Percentiles rank a stretch among this genome's conserved stretches.
phyloP scores from a whole-genome alignment of 2,329 filamentous ascomycete species.

The Claviceps pusilla region DNA sequence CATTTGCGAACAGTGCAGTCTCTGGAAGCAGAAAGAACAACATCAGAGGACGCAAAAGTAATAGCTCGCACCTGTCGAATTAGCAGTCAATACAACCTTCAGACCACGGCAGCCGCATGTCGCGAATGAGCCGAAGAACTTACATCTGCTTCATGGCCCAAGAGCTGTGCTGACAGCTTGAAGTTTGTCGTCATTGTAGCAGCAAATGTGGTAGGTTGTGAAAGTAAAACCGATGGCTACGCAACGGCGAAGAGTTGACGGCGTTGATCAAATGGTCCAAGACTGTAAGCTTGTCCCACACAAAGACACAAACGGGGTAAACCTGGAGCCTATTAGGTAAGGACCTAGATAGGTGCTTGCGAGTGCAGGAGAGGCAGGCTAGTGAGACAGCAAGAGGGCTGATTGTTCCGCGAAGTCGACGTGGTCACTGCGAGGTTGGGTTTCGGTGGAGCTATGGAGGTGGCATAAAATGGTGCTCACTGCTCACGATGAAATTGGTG shows the following conservation, averaged over 20 bases:
- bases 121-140: slow-evolving; percentile 16
- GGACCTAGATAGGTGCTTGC: too few species aligned
- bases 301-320: neutral
- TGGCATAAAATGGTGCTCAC: neutral
- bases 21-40: slow-evolving; percentile 72
- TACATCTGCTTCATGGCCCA: slow-evolving; percentile 90
- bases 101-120: neutral
- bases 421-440: slow-evolving; percentile 3
- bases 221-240: neutral
- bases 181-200: slow-evolving; percentile 59
- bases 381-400: neutral
- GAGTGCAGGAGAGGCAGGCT: neutral
- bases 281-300: neutral
- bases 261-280: neutral
- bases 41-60: slow-evolving; percentile 56
- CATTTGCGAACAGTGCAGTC: slow-evolving; percentile 83
- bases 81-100: neutral
- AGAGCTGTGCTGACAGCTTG: slow-evolving; percentile 81
- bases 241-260: neutral
- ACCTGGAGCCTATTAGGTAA: neutral
- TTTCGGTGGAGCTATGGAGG: slow-evolving; percentile 5
- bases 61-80: slow-evolving; percentile 64
- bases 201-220: slow-evolving; percentile 2
- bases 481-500: neutral
- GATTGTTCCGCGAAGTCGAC: slow-evolving; percentile 4